A percentile compares a stretch with the other conserved stretches of the same genome.
phyloP scores from a whole-genome alignment of 202 grass and related monocot genomes.

The Bolboschoenoplectus hybrid region DNA sequence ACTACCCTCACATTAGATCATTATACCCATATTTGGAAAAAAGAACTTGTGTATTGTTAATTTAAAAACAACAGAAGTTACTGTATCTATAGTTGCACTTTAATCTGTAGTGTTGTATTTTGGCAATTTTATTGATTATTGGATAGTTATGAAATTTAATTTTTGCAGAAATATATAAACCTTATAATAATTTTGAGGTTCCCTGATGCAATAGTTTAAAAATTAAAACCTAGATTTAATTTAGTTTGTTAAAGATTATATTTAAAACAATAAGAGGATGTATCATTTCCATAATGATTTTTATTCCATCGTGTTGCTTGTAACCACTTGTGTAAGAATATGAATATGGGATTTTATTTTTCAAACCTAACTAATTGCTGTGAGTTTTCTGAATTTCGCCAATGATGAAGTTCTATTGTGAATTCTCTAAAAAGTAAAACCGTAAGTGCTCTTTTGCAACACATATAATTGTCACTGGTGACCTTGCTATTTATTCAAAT shows the following conservation, averaged over 20 bases:
- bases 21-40: not conserved
- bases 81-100: not conserved
- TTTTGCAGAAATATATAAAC: not conserved
- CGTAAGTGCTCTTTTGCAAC: not conserved
- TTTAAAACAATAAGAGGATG: not conserved
- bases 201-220: not conserved
- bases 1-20: not conserved
- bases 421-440: not conserved
- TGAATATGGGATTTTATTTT: not conserved
- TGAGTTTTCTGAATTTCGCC: not conserved
- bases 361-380: not conserved
- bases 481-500: not conserved
- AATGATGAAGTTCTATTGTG: not conserved
- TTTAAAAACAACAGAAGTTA: not conserved
- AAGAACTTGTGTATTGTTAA: not conserved
- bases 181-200: constrained; percentile 9
- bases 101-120: not conserved
- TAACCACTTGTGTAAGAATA: not conserved
- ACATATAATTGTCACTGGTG: not conserved
- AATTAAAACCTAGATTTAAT: not conserved
- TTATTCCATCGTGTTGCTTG: not conserved
- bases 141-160: not conserved
- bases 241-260: not conserved
- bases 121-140: not conserved
- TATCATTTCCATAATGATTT: not conserved